These are phyloP conservation scores for Pouteria campechiana DNA, from an alignment of 179 eudicot species.

Conservation along the genomic window DNA sequence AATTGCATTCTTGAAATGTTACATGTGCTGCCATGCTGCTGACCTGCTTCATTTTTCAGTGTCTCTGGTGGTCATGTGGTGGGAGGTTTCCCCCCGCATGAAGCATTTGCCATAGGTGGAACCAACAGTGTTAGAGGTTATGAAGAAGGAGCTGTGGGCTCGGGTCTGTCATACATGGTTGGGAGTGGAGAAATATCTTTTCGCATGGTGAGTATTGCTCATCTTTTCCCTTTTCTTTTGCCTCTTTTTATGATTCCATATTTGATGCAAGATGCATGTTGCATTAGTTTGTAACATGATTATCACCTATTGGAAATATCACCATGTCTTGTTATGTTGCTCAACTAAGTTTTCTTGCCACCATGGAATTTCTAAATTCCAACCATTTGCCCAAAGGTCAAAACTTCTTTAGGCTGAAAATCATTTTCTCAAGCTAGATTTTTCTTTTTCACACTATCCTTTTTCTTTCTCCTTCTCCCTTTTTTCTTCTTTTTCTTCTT, in stretches of 20 bases:
- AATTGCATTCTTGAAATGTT: neutral
- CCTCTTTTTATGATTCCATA: neutral
- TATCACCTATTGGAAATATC: too few relatives aligned
- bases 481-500: too few relatives aligned
- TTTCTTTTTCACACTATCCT: too few relatives aligned
- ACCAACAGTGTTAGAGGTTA: constrained; percentile 98
- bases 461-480: too few relatives aligned
- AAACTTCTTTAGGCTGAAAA: too few relatives aligned
- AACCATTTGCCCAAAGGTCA: too few relatives aligned
- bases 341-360: too few relatives aligned
- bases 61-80: constrained; percentile 88
- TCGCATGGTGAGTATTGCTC: constrained; percentile 54
- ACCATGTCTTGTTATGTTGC: too few relatives aligned
- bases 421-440: too few relatives aligned
- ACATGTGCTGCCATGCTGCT: neutral
- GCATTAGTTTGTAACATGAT: too few relatives aligned
- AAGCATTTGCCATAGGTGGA: constrained; percentile 98
- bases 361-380: too few relatives aligned
- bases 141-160: constrained; percentile 98
- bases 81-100: constrained; percentile 95
- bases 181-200: constrained; percentile 95
- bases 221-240: neutral
- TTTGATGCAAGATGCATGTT: neutral
- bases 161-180: constrained; percentile 81
- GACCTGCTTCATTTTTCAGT: constrained; percentile 26